These are phyloP conservation scores for Rhodotorula sphaerocarpa DNA, from an alignment of 768 basidiomycete genomes.

Conservation along the genomic window DNA sequence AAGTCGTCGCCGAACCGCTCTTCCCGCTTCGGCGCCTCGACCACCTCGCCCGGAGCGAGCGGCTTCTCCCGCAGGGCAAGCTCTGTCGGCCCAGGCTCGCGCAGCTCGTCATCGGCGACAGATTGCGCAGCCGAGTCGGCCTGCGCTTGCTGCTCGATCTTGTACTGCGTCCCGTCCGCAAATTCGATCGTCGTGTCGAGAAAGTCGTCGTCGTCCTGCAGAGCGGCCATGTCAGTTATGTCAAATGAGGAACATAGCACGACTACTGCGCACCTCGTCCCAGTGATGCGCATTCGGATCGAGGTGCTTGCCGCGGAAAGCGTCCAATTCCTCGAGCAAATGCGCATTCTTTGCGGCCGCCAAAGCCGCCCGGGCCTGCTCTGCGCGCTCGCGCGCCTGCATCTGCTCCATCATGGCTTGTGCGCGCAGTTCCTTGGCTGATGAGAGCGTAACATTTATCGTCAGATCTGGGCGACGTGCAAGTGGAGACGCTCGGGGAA, in stretches of 20 bases:
- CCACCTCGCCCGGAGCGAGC: constrained; percentile 32
- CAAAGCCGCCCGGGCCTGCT: constrained; percentile 50
- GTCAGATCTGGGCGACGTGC: not conserved
- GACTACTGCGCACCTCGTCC: constrained; percentile 69
- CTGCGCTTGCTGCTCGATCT: constrained; percentile 47
- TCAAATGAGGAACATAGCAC: not conserved
- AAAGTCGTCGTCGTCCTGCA: constrained; percentile 59
- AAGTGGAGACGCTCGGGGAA: constrained; percentile 18
- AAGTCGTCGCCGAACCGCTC: constrained; percentile 89
- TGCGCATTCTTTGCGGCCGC: constrained; percentile 57
- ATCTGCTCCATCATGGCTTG: constrained; percentile 31
- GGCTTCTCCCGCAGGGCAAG: constrained; percentile 25
- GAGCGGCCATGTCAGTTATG: no score
- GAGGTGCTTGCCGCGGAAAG: constrained; percentile 86
- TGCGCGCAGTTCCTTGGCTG: constrained; percentile 37
- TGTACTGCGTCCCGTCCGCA: constrained; percentile 87
- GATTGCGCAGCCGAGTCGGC: constrained; percentile 26
- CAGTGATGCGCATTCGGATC: constrained; percentile 92
- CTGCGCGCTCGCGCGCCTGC: constrained; percentile 32
- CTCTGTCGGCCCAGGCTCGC: constrained; percentile 38
- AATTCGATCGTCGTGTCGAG: constrained; percentile 86
- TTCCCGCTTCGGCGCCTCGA: constrained; percentile 64
- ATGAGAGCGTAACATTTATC: constrained; percentile 14
- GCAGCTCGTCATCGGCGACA: constrained; percentile 21
- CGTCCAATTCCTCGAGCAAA: constrained; percentile 73